Percentiles rank a stretch among this genome's conserved stretches.
These are phyloP conservation scores for Takashimella koratensis DNA, from an alignment of 1,284 basidiomycete genomes.

Conservation along the genomic window DNA sequence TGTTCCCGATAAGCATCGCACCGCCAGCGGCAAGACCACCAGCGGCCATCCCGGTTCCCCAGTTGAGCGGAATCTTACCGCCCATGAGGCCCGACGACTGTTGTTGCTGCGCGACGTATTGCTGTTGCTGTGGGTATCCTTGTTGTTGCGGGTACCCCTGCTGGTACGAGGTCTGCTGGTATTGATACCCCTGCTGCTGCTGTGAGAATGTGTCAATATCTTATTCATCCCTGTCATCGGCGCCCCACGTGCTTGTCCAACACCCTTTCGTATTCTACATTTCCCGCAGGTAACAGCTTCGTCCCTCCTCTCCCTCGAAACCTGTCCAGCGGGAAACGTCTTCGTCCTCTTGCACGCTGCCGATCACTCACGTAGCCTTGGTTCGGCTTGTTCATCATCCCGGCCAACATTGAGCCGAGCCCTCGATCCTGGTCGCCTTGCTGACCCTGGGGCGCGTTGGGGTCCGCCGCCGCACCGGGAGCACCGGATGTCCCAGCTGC, in stretches of 20 bases:
- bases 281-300: too few species aligned
- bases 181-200: not conserved
- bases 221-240: constrained; percentile 1
- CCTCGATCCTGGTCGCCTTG: constrained; percentile 19
- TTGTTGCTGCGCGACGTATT: constrained; percentile 7
- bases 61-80: not conserved
- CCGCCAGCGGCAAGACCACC: constrained; percentile 7
- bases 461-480: constrained; percentile 9
- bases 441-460: not conserved
- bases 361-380: constrained; percentile 4
- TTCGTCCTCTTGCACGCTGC: too few species aligned
- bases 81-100: not conserved
- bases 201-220: not conserved
- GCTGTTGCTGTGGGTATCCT: constrained; percentile 2
- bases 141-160: constrained; percentile 5
- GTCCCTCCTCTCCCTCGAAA: too few species aligned
- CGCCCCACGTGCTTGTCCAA: too few species aligned
- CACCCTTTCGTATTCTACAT: too few species aligned
- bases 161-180: constrained; percentile 7
- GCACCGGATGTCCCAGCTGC: constrained; percentile 10
- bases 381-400: constrained; percentile 13
- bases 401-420: constrained; percentile 16
- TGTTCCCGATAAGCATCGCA: constrained; percentile 3
- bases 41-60: constrained; percentile 11
- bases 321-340: too few species aligned